These are phyloP conservation scores for Neophaeococcomyces mojaviensis DNA, from an alignment of 2,329 filamentous ascomycete species.

Conservation along the genomic window DNA sequence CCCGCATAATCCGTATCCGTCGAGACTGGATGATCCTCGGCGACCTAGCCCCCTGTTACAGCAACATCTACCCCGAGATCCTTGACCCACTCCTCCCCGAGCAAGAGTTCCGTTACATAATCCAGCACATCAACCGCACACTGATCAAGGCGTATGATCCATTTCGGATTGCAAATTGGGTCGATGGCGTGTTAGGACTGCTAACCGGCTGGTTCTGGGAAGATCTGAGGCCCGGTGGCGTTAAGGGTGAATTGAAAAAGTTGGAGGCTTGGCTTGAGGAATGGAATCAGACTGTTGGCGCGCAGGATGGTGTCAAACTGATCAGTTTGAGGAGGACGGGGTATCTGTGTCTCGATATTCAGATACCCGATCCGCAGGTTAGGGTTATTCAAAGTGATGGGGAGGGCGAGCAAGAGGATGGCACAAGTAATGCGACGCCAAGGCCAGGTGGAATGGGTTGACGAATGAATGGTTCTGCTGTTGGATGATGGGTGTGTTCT, in stretches of 20 bases:
- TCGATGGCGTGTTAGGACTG: constrained; percentile 72
- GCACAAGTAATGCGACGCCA: constrained; percentile 1
- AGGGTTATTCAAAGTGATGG: constrained; percentile 32
- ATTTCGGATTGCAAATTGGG: constrained; percentile 64
- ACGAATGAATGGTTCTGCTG: too few relatives aligned
- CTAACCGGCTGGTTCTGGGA: constrained; percentile 94
- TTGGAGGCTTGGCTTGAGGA: constrained; percentile 76
- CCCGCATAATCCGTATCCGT: constrained; percentile 82
- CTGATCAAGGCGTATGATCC: constrained; percentile 74
- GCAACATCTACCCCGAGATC: constrained; percentile 93
- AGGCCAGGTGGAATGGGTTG: not conserved
- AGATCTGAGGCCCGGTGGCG: constrained; percentile 65
- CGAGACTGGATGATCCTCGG: constrained; percentile 87
- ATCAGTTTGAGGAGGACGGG: constrained; percentile 74
- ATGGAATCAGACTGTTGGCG: constrained; percentile 68
- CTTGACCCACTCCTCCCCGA: constrained; percentile 79
- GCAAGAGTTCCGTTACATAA: constrained; percentile 73
- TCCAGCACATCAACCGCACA: constrained; percentile 74
- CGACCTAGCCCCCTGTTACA: constrained; percentile 86
- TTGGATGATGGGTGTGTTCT: too few relatives aligned
- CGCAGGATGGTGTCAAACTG: constrained; percentile 60
- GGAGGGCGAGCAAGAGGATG: constrained; percentile 10
- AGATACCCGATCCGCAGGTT: constrained; percentile 45
- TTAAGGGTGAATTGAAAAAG: constrained; percentile 62
- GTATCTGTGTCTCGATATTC: constrained; percentile 62